Evolutionary conservation across 169 alveolate species (phyloP), one percentile per base, ranked within the genome.

Genomic region (Cyclospora cayetanensis): DNA sequence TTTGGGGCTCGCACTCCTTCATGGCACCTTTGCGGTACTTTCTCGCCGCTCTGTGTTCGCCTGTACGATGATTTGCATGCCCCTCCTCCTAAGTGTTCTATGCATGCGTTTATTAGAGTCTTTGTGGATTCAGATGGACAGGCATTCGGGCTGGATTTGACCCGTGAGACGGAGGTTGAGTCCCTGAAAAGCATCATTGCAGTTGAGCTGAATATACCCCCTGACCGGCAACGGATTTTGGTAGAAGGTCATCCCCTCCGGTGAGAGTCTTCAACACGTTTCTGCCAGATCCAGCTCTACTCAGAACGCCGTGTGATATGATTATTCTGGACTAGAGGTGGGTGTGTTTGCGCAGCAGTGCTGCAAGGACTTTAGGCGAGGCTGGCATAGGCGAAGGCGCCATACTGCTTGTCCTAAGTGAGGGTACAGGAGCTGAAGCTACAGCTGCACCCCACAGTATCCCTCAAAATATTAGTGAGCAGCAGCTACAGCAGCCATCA

Each of bases 301-400:
- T n/a, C n/a, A n/a, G n/a, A n/a, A n/a, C n/a, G n/a, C n/a, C n/a
- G n/a, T n/a, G n/a, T n/a, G n/a, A n/a, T n/a, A n/a, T n/a, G n/a
- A n/a, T n/a, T n/a, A n/a, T n/a, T n/a, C n/a, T n/a, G n/a, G n/a
- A n/a, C n/a, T n/a, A n/a, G n/a, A n/a, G n/a, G n/a, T 31, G 52
- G 84, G 39, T 31, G 42, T 41, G 53, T 43, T 0, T 76, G 86
- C 27, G 31, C 76, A 80, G 89, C 76, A 29, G 63, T 74, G 15
- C 53, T 11, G 89, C 89, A 74, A 46, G 89, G 74, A 80, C 89
- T 29, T 74, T 80, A 12, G 76, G 76, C 35, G 89, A 80, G 74
- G 89, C 89, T 22, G 74, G 89, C 43, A 74, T 80, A 74, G 89
- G 74, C 11, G 89, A 80, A 42, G 89, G 89, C 7, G 89, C 89